These are phyloP conservation scores for baker's yeast (Saccharomyces cerevisiae) DNA, from an alignment of 805 yeast species.

Conservation along the genomic window DNA sequence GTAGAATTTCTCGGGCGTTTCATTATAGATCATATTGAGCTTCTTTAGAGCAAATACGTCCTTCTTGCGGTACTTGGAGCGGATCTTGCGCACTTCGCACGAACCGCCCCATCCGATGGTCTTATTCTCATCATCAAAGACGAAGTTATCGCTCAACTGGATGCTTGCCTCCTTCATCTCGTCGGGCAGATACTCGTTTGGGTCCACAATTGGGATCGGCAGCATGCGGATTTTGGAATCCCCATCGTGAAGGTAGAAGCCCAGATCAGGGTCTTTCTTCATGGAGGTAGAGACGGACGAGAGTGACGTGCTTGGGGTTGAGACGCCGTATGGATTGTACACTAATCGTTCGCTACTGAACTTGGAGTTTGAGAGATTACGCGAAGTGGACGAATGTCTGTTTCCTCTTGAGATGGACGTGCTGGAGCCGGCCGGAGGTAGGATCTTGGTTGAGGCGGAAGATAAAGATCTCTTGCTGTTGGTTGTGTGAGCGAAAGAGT, in stretches of 20 bases:
- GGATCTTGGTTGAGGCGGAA: not conserved
- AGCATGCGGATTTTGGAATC: conserved; percentile 37
- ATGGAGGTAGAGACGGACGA: not conserved
- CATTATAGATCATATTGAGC: conserved; percentile 51
- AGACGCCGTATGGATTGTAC: conserved; percentile 57
- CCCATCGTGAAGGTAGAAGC: conserved; percentile 31
- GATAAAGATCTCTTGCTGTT: not conserved
- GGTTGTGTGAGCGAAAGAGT: not conserved
- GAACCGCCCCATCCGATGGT: conserved; percentile 69
- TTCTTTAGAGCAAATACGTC: conserved; percentile 57
- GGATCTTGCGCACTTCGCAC: conserved; percentile 50
- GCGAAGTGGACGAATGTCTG: conserved; percentile 5
- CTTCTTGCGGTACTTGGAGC: conserved; percentile 29
- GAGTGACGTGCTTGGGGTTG: conserved; percentile 4
- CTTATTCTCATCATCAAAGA: conserved; percentile 36
- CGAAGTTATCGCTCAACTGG: conserved; percentile 49
- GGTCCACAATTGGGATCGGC: conserved; percentile 55
- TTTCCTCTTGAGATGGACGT: conserved; percentile 4
- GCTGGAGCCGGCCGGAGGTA: not conserved
- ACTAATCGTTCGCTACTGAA: conserved; percentile 36
- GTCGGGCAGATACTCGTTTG: conserved; percentile 54
- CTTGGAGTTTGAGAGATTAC: conserved; percentile 5
- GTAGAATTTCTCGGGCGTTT: conserved; percentile 57
- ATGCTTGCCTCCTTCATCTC: conserved; percentile 41
- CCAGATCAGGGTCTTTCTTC: conserved; percentile 13